Base-by-base conservation (phyloP, 257 asterid genomes). In the Mitragyna speciosa region DNA sequence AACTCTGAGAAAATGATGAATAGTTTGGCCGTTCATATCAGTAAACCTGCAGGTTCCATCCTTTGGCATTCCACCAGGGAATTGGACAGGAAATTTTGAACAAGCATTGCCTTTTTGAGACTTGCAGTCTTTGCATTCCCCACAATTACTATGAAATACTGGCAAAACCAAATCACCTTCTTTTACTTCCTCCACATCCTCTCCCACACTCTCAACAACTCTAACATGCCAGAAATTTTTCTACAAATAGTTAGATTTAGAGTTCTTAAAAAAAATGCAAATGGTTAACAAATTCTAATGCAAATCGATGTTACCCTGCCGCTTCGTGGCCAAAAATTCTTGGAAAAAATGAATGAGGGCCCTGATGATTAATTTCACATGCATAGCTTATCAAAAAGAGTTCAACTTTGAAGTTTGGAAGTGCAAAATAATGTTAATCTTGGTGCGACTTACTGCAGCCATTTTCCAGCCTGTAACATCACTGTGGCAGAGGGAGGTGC, bases 291-390 rank as follows among this genome's bases (percentile, higher is more conserved):
- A n/a, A 31, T 5, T 22, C 10, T 49, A 2, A 76, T 48, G 47
- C 33, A 64, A 66, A 6, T 26, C 16, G 9, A 39, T 24, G 14
- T n/a, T 84, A 88, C 87, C 89, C 91, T 36, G 85, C 84, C 45
- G 88, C 89, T 82, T 88, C 89, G 33, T 88, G 91, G 54, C 89
- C 89, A 2, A 88, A 83, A 33, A 88, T 88, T 56, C 88, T 84
- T 73, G 91, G 89, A 49, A 88, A 83, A 28, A 72, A 74, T 7
- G 79, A 63, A 52, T 5, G 26, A 26, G 82, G 83, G 52, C 81
- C 91, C 91, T 88, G 78, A 20, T 5, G 41, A 36, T 36, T 36
- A 33, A 79, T 58, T 74, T 33, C 41, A 41, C 12, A 45, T 11
- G 54, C 3, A 7, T n/a, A 43, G 14, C 54, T n/a, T 72, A 0